Base-by-base conservation (phyloP, 2,329 filamentous ascomycete species). In the Alternaria burnsii region DNA sequence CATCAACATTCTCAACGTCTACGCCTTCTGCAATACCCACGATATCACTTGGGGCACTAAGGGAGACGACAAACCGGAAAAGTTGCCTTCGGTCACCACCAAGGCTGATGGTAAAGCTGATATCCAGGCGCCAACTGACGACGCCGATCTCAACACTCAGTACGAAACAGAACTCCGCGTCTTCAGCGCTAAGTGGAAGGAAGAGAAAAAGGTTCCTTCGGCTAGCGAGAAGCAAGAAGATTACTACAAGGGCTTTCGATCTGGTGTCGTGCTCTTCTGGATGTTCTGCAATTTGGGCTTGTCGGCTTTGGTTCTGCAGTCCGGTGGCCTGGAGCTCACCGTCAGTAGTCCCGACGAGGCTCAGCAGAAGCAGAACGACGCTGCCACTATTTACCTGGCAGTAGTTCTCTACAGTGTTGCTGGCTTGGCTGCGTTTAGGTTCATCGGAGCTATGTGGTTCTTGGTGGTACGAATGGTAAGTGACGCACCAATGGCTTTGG, bases 1-100 rank as follows among this genome's bases (percentile, higher is more conserved):
- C 82, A 96, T 96, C 83, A 99, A 98, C 80, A 94, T 98, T 60
- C 89, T 99, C 72, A 99, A 98, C 83, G 95, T 99, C 58, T 99
- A 98, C 80, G 94, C 94, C 62, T 99, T 99, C 81, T 98, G 94
- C 82, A 97, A 97, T 81, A 97, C 94, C 26, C 94, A 97, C 85
- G 94, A 97, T 75, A 95, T 97, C 67, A 96, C 94, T 4, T 97
- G 94, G 94, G 94, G 94, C 74, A 99, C 95, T 42, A 99, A 98
- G 80, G 95, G 95, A 71, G 95, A 98, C 77, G 94, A 97, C 81
- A 97, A 97, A 79, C 86, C 94, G 7, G 93, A 97, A 71, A 94
- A 94, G 75, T 87, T 97, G 54, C 92, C 93, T 2, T 92, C 89
- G 0, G 94, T 95, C 70, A 94, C 89, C 70, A 90, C 94, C 55